Base-by-base conservation (phyloP, 495 filamentous ascomycete species). In the Corynascus novoguineensis region DNA sequence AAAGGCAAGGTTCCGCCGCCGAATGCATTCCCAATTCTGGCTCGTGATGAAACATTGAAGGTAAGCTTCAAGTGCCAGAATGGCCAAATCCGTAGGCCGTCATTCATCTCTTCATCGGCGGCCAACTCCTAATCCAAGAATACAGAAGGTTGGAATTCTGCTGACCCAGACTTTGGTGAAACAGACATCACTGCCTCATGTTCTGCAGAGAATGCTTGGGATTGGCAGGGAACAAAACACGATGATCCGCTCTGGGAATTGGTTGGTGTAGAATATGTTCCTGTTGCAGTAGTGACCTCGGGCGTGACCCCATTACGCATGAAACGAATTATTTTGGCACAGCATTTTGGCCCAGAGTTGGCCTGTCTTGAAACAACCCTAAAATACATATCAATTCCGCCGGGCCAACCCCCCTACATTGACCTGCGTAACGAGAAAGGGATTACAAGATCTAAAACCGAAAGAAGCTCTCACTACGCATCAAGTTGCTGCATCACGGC, bases 331-430 rank as follows among this genome's bases (percentile, higher is more conserved):
- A 11, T 17, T 49, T 48, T 48, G 53, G 53, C 44, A 48, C 32
- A 55, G 53, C 15, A 22, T 28, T 45, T 9, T n/a, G 31, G 53
- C 32, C 31, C 7, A 10, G 32, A 48, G 53, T 47, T 40, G 53
- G 32, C 53, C 42, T 35, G 15, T 2, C 7, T 9, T 55, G 53
- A 55, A 55, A 55, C 53, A 55, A 48, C 1, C 53, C 53, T 41
- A 48, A 55, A 55, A 55, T 55, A 55, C 31, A 25, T n/a, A 11
- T 6, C n/a, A n/a, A 21, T 22, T 38, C 48, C 14, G 48, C 32
- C 49, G 1, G 3, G 34, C 34, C 29, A 28, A 28, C 49, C 14
- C 25, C 22, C 17, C 14, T 17, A 17, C 4, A 41, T 17, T 2
- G 14, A 28, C 24, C 17, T 5, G 27, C 24, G 37, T 40, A 24